Conservation (phyloP, 208 protist genomes). For the Leishmania guyanensis region DNA sequence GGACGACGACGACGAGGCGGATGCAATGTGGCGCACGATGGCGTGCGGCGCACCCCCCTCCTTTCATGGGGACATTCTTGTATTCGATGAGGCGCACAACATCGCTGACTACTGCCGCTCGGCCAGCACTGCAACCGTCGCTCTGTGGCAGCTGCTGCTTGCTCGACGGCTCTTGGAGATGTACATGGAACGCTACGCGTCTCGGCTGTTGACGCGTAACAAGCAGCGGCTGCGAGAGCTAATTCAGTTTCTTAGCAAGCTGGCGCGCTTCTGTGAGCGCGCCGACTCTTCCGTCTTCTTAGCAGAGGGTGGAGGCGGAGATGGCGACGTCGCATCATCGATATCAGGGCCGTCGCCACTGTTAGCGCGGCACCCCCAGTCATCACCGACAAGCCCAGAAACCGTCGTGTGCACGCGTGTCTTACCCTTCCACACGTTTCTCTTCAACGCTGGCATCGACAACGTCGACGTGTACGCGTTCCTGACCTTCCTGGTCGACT, state of each 20-base stretch:
- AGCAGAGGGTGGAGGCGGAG: neutral
- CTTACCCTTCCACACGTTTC: conserved; percentile 48
- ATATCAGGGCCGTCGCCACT: neutral
- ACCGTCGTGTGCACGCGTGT: conserved; percentile 1
- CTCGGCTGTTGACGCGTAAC: conserved; percentile 84
- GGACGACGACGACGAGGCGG: conserved; percentile 5
- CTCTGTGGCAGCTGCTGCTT: conserved; percentile 43
- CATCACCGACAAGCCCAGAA: neutral
- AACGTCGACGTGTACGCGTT: conserved; percentile 71
- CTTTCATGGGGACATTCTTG: conserved; percentile 82
- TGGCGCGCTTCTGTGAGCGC: conserved; percentile 10
- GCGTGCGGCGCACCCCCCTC: conserved; percentile 39
- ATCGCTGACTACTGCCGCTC: conserved; percentile 91
- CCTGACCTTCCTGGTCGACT: conserved; percentile 56
- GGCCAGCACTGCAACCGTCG: conserved; percentile 68
- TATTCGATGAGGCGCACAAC: conserved; percentile 97
- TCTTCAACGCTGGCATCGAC: conserved; percentile 80
- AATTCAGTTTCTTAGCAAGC: conserved; percentile 55
- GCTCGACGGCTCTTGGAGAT: conserved; percentile 40
- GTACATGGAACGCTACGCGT: conserved; percentile 81
- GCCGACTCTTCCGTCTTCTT: neutral
- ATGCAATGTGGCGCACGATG: conserved; percentile 21
- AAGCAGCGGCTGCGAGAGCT: conserved; percentile 89
- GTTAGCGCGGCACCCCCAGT: neutral
- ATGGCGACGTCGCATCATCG: neutral